These are phyloP conservation scores for Leccinum arenicola DNA, from an alignment of 768 basidiomycete species.

Conservation along the genomic window DNA sequence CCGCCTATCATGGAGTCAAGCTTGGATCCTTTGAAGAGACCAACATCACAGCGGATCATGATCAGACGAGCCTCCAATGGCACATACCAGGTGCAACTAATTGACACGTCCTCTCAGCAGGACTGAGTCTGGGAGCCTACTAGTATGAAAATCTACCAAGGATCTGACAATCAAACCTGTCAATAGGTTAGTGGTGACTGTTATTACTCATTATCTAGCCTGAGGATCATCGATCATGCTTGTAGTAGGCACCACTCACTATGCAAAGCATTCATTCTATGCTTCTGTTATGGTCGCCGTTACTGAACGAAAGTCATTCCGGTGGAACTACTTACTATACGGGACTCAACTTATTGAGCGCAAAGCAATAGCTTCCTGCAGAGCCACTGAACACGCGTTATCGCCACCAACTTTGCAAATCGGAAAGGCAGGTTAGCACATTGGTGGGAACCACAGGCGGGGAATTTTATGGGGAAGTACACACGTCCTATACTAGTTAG, in stretches of 20 bases:
- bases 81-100: not conserved
- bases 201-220: not conserved
- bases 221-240: not conserved
- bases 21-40: not conserved
- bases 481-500: not conserved
- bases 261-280: not conserved
- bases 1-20: not conserved
- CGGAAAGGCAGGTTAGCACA: not conserved
- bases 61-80: not conserved
- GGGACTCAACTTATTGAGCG: not conserved
- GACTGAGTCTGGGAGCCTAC: not conserved
- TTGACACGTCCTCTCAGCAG: not conserved
- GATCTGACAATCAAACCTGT: not conserved
- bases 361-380: not conserved
- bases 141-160: not conserved
- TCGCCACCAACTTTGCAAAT: not conserved
- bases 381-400: not conserved
- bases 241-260: not conserved
- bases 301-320: not conserved
- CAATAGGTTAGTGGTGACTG: not conserved
- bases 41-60: not conserved
- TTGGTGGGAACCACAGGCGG: not conserved
- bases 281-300: not conserved
- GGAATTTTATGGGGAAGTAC: not conserved
- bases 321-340: not conserved